Percentiles rank a stretch among this genome's conserved stretches.
Conservation (phyloP, 257 asterid genomes). For the Ocimum tenuiflorum region DNA sequence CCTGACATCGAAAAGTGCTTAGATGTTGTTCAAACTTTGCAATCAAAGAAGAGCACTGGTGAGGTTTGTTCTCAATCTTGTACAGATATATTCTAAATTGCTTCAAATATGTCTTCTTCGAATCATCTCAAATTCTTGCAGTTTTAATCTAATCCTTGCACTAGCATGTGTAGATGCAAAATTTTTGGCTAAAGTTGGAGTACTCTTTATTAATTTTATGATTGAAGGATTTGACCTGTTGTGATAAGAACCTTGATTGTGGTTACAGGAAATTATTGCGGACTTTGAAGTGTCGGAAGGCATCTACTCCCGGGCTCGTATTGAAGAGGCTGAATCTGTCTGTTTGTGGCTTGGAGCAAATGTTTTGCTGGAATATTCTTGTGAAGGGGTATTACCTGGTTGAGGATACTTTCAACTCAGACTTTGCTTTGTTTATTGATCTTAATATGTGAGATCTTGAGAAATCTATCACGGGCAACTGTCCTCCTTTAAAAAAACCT, state of each 20-base stretch:
- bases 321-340: constrained; percentile 76
- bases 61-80: constrained; percentile 62
- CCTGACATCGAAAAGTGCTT: constrained; percentile 93
- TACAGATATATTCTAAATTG: not conserved
- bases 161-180: not conserved
- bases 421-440: not conserved
- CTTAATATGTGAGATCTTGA: not conserved
- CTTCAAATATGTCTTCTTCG: not conserved
- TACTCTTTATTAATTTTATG: not conserved
- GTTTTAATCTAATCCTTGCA: not conserved
- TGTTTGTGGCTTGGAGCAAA: constrained; percentile 98
- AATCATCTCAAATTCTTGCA: not conserved
- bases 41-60: constrained; percentile 67
- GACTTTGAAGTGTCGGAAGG: constrained; percentile 98
- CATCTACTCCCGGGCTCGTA: constrained; percentile 73
- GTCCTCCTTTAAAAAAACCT: constrained; percentile 66
- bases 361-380: constrained; percentile 89
- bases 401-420: constrained; percentile 6
- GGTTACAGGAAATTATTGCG: constrained; percentile 60
- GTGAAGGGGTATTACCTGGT: constrained; percentile 56
- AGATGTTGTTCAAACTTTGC: constrained; percentile 69
- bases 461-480: constrained; percentile 49
- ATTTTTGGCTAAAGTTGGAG: not conserved
- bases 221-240: not conserved
- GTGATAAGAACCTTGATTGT: constrained; percentile 3